Evolutionary conservation across 2,329 filamentous ascomycete genomes (phyloP), one percentile per base, ranked within the genome.

Genomic region (Pseudogymnoascus sp.): DNA sequence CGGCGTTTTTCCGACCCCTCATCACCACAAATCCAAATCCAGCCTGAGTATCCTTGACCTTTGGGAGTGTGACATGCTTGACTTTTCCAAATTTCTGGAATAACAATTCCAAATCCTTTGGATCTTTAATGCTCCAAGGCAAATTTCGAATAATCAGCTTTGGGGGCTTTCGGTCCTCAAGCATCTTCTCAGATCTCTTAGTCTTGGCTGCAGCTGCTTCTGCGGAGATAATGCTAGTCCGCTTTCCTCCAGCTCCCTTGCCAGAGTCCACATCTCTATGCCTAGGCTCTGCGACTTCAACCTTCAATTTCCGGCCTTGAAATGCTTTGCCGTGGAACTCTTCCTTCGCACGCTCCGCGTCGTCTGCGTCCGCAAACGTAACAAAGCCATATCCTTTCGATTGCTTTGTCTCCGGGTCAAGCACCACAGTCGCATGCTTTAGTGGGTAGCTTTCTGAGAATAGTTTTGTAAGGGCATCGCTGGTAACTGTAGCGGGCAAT

Each of bases 311-410:
- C 69, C 88, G 86, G 17, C 92, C 93, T 59, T 92, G 84, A 68
- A 96, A 84, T 27, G 85, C 78, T 51, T 88, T 81, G 65, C 90
- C 90, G 74, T 96, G 85, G 71, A 97, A 84, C 73, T 95, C 89
- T 63, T 88, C 84, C 72, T 90, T 84, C 15, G 94, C 95, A 66
- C 87, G 84, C 66, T 87, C 79, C 10, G 93, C 92, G 78, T 99
- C 94, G 67, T 97, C 92, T 31, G 89, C 84, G 72, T 99, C 94
- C 69, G 92, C 91, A 71, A 99, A 94, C 2, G 94, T 97, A 63
- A 99, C 93, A 75, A 99, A 99, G 61, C 94, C 94, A 74, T 92
- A 99, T 15, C 94, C 93, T 72, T 91, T 89, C 12, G 91, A 97
- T 68, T 87, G 80, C 72, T 96, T 96, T 1, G 92, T 96, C 66